Evolutionary conservation across 768 basidiomycete genomes (phyloP), one percentile per base, ranked within the genome.

Genomic region (Hebeloma cylindrosporum): DNA sequence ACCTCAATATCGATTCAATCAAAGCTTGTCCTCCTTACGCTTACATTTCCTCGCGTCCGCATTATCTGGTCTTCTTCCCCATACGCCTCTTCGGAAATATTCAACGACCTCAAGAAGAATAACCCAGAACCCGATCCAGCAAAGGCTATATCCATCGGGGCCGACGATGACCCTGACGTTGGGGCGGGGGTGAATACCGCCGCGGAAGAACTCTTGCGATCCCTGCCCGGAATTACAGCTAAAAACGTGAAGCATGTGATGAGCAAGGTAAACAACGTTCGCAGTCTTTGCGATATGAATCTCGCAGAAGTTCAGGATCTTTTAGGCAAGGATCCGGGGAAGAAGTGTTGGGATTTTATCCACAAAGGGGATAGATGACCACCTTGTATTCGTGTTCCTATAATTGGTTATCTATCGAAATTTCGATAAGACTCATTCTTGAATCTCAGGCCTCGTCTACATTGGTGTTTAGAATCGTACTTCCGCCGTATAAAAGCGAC

Each of bases 31-130:
- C 76, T 98, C 11, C 79, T 99, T 5, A 85, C 87, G 0, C 78
- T 98, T 20, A 75, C 88, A 5, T 98, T 98, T 61, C 96, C 94
- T 0, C 85, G 90, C 10, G 70, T 99, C 2, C 83, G 92, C 32
- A 88, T 97, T 59, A 89, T 99, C 61, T 98, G 96, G 96, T 93
- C 93, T 0, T 93, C 93, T 1, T 97, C 94, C 1, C 91, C 96
- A 0, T 90, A 93, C 58, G 87, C 88, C 14, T 93, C 92, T 0
- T 78, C 91, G 0, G 86, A 93, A 46, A 93, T 98, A 44, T 94
- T 98, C 72, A 80, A 79, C 35, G 96, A 97, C 59, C 82, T 99
- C 25, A 99, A 99, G 59, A 50, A 67, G 23, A 83, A 85, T 54
- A 78, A 79, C 34, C 66, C 79, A 0, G 92, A 99, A 60, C 96